A percentile compares a stretch with the other conserved stretches of the same genome.
These are phyloP conservation scores for Fraxinus quadrangulata DNA, from an alignment of 257 asterid genomes.

Conservation along the genomic window DNA sequence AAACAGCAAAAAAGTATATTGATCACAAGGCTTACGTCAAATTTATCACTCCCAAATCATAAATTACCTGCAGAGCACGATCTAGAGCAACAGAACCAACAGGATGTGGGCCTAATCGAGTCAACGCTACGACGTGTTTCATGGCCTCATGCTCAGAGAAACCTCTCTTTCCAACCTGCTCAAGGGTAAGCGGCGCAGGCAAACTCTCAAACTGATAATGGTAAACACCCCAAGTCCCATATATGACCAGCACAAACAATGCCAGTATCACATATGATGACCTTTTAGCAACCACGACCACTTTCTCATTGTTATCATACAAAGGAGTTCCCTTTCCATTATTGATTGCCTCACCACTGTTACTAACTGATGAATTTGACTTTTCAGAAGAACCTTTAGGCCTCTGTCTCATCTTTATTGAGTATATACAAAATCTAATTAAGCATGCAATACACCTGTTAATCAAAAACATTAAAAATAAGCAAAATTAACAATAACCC, in stretches of 20 bases:
- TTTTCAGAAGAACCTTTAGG: conserved; percentile 45
- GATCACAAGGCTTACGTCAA: neutral
- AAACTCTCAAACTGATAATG: conserved; percentile 68
- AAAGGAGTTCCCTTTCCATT: conserved; percentile 27
- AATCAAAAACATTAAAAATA: neutral
- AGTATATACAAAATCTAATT: conserved; percentile 17
- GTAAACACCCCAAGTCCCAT: conserved; percentile 78
- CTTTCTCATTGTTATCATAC: conserved; percentile 32
- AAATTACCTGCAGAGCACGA: conserved; percentile 68
- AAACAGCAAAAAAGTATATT: neutral
- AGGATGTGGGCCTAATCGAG: conserved; percentile 83
- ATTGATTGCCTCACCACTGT: conserved; percentile 28
- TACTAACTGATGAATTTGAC: conserved; percentile 30
- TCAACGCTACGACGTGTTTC: conserved; percentile 72
- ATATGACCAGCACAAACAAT: conserved; percentile 57
- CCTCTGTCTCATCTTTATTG: conserved; percentile 62
- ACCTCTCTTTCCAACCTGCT: conserved; percentile 86
- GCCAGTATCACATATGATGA: conserved; percentile 61
- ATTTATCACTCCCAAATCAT: neutral
- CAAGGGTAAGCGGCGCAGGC: conserved; percentile 58
- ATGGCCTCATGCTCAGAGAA: conserved; percentile 87
- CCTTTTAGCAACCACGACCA: conserved; percentile 58
- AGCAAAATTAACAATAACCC: neutral
- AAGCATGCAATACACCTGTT: conserved; percentile 12
- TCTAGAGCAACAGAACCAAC: conserved; percentile 79